phyloP scores from a whole-genome alignment of 768 basidiomycete species.

The Boletus patriciae region DNA sequence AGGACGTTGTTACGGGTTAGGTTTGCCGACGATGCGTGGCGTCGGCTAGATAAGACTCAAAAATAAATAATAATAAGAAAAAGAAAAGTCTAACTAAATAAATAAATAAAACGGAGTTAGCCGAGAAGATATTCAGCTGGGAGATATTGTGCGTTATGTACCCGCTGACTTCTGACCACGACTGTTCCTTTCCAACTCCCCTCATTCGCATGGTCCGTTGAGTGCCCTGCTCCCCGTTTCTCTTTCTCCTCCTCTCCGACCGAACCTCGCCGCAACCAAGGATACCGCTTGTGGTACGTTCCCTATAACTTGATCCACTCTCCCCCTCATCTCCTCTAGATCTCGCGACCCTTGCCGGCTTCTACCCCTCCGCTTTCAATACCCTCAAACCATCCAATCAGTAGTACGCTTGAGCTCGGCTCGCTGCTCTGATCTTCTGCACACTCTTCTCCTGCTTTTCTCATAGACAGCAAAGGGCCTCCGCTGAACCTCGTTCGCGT shows the following conservation, averaged over 20 bases:
- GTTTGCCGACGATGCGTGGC: constrained; percentile 17
- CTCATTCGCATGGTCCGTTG: constrained; percentile 38
- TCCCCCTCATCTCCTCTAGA: constrained; percentile 38
- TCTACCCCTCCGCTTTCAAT: constrained; percentile 52
- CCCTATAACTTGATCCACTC: not conserved
- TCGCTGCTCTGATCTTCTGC: constrained; percentile 49
- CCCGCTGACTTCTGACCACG: constrained; percentile 32
- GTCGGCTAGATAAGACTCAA: constrained; percentile 30
- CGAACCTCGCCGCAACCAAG: constrained; percentile 49
- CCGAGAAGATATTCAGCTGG: constrained; percentile 27
- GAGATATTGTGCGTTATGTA: constrained; percentile 29
- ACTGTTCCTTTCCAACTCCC: constrained; percentile 22
- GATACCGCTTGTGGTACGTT: constrained; percentile 51
- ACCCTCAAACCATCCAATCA: constrained; percentile 41
- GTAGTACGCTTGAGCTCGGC: constrained; percentile 69
- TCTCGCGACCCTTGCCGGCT: constrained; percentile 96
- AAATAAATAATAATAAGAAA: constrained; percentile 8
- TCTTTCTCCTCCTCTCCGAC: constrained; percentile 36
- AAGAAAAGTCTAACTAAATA: constrained; percentile 9
- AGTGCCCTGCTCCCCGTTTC: constrained; percentile 28
- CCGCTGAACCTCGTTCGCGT: constrained; percentile 50
- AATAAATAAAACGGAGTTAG: constrained; percentile 21
- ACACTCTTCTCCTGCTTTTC: constrained; percentile 13
- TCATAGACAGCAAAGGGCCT: constrained; percentile 32
- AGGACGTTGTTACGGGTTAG: constrained; percentile 7